Evolutionary conservation across 305 asterid species (phyloP), one percentile per base, ranked within the genome.

Genomic region (Plantago coronopus): DNA sequence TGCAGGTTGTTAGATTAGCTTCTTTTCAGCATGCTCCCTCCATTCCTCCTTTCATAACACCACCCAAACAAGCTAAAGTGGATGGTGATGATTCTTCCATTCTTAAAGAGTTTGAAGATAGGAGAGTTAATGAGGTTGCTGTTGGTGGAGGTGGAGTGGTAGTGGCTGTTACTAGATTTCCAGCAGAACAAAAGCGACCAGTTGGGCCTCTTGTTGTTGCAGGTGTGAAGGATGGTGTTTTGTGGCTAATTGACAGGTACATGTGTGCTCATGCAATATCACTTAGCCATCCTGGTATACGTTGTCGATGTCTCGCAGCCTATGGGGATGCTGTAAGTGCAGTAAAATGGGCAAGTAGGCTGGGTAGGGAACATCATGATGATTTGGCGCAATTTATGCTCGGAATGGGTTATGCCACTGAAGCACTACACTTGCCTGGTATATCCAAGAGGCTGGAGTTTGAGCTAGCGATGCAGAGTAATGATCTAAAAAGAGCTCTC

Each of bases 101-200:
- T 20, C 82, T 68, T 46, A 87, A 74, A 69, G 95, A 83, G 69
- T 48, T 62, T 53, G 96, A 89, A 69, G 95, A 84, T 69, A 85
- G 89, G 76, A 84, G 69, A 77, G 78, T 78, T 51, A 81, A 80
- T 49, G 97, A 89, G 76, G 90, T 89, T 51, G 98, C 97, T 56
- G 94, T 93, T 69, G 98, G 98, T 67, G 97, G 98, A 61, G 97
- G 98, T 62, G 98, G 98, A 59, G 98, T 93, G 73, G 82, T 94
- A 13, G 97, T 87, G 40, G 89, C 98, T 62, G 91, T 82, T 70
- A 89, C 98, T 65, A 87, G 98, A 61, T 93, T 89, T 83, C 98
- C 98, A 31, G 89, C 85, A 42, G 98, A 93, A 79, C 97, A 93
- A 70, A 89, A 82, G 68, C 85, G 96, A 64, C 96, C 97, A 1